These are phyloP conservation scores for Quercus phellos DNA, from an alignment of 331 rosid genomes.

Conservation along the genomic window DNA sequence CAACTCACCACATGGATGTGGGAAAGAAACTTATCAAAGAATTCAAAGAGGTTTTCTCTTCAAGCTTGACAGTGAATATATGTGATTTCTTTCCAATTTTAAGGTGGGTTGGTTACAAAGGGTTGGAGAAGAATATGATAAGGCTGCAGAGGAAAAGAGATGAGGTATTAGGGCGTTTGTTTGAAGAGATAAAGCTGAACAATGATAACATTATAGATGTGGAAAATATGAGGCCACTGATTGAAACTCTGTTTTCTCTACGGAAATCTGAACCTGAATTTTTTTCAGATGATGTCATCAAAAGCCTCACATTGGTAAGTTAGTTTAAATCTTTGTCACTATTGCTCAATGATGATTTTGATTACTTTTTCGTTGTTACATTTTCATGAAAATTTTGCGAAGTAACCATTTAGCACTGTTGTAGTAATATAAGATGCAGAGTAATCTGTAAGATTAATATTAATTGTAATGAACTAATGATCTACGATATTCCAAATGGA, in stretches of 20 bases:
- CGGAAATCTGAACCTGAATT: neutral
- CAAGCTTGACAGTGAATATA: neutral
- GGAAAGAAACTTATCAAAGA: neutral
- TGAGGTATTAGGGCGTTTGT: neutral
- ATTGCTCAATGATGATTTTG: neutral
- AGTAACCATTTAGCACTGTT: too few species aligned
- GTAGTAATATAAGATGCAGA: too few species aligned
- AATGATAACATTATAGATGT: too few species aligned
- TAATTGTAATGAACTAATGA: too few species aligned
- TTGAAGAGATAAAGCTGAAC: neutral
- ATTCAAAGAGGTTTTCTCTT: neutral
- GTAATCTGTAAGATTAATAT: too few species aligned
- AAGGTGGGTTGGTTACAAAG: slow-evolving; percentile 1
- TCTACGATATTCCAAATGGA: too few species aligned
- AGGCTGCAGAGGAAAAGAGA: neutral
- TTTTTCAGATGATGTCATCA: slow-evolving; percentile 17
- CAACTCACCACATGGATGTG: too few species aligned
- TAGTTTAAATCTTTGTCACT: neutral
- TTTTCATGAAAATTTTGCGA: too few species aligned
- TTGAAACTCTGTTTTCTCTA: neutral
- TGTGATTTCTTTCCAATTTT: slow-evolving; percentile 2
- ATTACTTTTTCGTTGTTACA: neutral
- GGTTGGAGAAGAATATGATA: neutral
- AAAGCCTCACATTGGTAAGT: slow-evolving; percentile 12
- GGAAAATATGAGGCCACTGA: too few species aligned